Conservation (phyloP, 805 yeast genomes). For the Priceomyces haplophilus region DNA sequence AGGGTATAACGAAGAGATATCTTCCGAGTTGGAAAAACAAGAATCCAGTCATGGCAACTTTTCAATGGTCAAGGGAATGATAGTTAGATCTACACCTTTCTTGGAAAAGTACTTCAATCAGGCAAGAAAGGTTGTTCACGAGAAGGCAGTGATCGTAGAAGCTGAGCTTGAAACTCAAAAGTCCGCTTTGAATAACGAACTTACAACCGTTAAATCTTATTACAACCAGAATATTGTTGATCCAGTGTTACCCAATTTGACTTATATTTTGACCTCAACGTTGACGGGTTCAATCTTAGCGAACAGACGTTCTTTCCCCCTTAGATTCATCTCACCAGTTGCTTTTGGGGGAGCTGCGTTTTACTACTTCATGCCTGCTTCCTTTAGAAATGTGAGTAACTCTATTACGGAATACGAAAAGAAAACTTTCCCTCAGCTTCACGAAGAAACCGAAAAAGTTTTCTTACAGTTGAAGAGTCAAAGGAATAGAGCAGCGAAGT, state of each 20-base stretch:
- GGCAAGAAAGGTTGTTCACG: conserved; percentile 37
- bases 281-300: conserved; percentile 56
- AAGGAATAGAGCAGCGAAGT: conserved; percentile 10
- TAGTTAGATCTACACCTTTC: conserved; percentile 47
- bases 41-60: conserved; percentile 41
- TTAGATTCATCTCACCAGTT: conserved; percentile 52
- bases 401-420: conserved; percentile 25
- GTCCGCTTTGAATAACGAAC: conserved; percentile 47
- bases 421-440: conserved; percentile 29
- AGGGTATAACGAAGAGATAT: conserved; percentile 40
- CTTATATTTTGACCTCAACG: conserved; percentile 53
- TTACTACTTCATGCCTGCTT: conserved; percentile 51
- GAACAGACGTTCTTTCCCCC: conserved; percentile 44
- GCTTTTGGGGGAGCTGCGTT: conserved; percentile 44
- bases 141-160: conserved; percentile 31
- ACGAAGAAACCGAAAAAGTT: conserved; percentile 14
- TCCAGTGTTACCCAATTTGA: conserved; percentile 53
- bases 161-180: conserved; percentile 48
- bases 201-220: conserved; percentile 23
- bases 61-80: conserved; percentile 50
- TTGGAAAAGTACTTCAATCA: conserved; percentile 43
- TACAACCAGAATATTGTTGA: conserved; percentile 42
- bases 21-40: conserved; percentile 33
- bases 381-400: conserved; percentile 33
- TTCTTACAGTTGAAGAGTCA: neutral